phyloP scores from a whole-genome alignment of 2,329 filamentous ascomycete species.

The Aspergillus sp. region DNA sequence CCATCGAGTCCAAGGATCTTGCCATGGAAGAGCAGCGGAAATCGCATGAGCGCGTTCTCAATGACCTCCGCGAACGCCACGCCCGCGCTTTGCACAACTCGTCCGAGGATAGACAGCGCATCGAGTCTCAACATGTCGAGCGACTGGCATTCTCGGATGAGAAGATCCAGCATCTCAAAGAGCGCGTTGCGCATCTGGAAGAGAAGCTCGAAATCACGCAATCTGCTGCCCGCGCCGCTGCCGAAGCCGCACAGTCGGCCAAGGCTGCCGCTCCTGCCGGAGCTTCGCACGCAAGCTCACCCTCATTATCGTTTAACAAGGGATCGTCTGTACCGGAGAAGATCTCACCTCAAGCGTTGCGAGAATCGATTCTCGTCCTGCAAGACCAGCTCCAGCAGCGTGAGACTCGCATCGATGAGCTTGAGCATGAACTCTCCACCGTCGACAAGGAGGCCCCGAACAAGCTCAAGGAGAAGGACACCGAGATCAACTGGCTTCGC shows the following conservation, averaged over 20 bases:
- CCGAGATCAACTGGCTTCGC: slow-evolving; percentile 92
- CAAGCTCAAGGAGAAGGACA: slow-evolving; percentile 89
- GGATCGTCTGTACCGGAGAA: slow-evolving; percentile 70
- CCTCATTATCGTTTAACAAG: slow-evolving; percentile 51
- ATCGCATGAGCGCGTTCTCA: slow-evolving; percentile 72
- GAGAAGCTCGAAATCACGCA: slow-evolving; percentile 91
- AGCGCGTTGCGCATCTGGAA: slow-evolving; percentile 81
- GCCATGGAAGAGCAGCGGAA: slow-evolving; percentile 63
- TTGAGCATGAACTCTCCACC: slow-evolving; percentile 72
- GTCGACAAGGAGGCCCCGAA: slow-evolving; percentile 76
- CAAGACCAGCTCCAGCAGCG: slow-evolving; percentile 97
- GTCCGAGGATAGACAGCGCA: slow-evolving; percentile 78
- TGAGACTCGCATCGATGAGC: slow-evolving; percentile 84
- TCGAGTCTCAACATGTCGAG: slow-evolving; percentile 79
- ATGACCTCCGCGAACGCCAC: slow-evolving; percentile 76
- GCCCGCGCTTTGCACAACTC: slow-evolving; percentile 73
- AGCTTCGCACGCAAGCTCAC: slow-evolving; percentile 50
- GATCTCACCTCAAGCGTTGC: slow-evolving; percentile 90
- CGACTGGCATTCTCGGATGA: slow-evolving; percentile 80
- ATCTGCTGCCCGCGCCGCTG: slow-evolving; percentile 82
- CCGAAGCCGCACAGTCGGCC: slow-evolving; percentile 69
- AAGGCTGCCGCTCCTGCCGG: slow-evolving; percentile 47
- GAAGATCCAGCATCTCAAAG: slow-evolving; percentile 83
- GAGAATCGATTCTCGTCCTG: slow-evolving; percentile 93
- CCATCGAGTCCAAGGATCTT: slow-evolving; percentile 56